Conservation (phyloP, 192 early-diverging fungal genomes). For the Podila clonocystis region DNA sequence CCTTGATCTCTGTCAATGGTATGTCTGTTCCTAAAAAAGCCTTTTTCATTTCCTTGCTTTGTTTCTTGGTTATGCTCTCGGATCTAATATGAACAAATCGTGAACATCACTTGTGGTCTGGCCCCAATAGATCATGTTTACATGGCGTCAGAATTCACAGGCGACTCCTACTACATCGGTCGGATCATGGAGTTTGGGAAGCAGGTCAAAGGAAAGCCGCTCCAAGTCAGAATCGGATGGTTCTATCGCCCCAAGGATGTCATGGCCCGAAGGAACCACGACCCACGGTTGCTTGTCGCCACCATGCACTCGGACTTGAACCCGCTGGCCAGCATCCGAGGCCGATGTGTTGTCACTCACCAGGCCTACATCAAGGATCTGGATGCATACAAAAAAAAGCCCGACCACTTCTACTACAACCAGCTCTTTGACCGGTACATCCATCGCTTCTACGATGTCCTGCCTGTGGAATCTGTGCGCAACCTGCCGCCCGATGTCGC, state of each 20-base stretch:
- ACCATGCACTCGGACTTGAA: constrained; percentile 92
- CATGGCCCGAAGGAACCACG: constrained; percentile 69
- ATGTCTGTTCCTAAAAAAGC: neutral
- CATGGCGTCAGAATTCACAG: constrained; percentile 73
- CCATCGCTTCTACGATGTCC: constrained; percentile 86
- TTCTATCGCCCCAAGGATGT: constrained; percentile 83
- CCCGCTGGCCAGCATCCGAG: constrained; percentile 81
- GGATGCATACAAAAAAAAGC: constrained; percentile 64
- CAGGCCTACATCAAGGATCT: constrained; percentile 68
- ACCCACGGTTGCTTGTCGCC: constrained; percentile 80
- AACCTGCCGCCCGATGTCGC: constrained; percentile 82
- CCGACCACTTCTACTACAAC: constrained; percentile 87
- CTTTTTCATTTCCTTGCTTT: neutral
- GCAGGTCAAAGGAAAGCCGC: constrained; percentile 60
- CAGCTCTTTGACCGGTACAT: constrained; percentile 94
- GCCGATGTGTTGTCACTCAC: constrained; percentile 82
- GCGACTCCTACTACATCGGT: constrained; percentile 83
- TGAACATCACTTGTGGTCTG: neutral
- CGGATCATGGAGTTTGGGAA: constrained; percentile 83
- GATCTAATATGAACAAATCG: neutral
- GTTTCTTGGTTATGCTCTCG: neutral
- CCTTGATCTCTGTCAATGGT: constrained; percentile 43
- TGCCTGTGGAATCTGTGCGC: constrained; percentile 79
- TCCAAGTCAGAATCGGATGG: constrained; percentile 73
- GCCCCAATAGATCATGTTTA: constrained; percentile 77